Percentiles rank a stretch among this genome's conserved stretches.
Evolutionary conservation across 2,329 filamentous ascomycete genomes (phyloP).

Genomic region (Neofusicoccum ribis): DNA sequence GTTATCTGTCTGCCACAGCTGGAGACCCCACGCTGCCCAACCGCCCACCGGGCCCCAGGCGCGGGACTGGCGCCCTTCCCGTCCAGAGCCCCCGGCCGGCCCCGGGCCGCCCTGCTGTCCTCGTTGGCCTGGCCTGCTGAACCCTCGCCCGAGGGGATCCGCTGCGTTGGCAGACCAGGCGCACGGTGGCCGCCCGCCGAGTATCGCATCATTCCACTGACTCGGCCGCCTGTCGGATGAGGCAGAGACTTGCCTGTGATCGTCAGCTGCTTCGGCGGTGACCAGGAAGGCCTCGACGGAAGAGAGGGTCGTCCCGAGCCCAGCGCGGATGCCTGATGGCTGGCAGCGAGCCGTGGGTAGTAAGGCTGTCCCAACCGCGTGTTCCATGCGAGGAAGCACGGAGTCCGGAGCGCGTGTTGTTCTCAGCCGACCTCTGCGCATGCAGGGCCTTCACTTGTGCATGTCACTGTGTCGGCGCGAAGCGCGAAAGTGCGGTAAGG

Average conservation of each 20-base stretch:
- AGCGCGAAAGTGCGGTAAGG: no score
- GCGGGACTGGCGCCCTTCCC: background rate
- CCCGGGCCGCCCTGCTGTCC: background rate
- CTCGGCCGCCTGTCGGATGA: background rate
- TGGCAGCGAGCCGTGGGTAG: background rate
- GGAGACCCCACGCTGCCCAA: background rate
- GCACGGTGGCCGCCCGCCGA: background rate
- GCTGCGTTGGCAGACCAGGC: background rate
- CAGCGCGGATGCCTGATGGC: slow-evolving; percentile 11
- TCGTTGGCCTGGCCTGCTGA: background rate
- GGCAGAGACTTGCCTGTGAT: background rate
- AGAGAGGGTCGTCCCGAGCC: slow-evolving; percentile 17
- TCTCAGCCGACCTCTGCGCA: background rate
- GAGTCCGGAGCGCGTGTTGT: background rate
- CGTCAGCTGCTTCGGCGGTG: slow-evolving; percentile 7
- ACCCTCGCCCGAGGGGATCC: background rate
- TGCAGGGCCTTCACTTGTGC: background rate
- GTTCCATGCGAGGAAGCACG: slow-evolving; percentile 3
- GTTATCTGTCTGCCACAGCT: background rate
- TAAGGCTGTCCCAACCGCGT: slow-evolving; percentile 11
- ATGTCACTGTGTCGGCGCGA: background rate
- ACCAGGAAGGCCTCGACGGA: slow-evolving; percentile 13
- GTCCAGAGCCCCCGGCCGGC: background rate
- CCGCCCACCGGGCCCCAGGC: background rate
- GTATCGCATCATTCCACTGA: slow-evolving; percentile 7